Evolutionary conservation across 306 rosid genomes (phyloP).

Genomic region (Cucurbita ficifolia): DNA sequence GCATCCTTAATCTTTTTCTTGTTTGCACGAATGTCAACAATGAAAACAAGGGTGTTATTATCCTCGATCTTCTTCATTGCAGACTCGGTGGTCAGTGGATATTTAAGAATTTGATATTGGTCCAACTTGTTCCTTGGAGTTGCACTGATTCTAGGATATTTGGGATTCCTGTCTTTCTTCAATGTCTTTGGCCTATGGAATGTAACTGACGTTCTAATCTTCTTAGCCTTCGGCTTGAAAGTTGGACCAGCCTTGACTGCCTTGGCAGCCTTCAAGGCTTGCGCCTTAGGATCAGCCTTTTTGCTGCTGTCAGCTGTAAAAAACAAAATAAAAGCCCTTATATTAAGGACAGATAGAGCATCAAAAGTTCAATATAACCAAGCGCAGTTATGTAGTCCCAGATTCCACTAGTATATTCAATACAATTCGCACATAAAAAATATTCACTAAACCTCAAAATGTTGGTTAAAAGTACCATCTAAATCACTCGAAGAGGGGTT

Average conservation of each 20-base stretch:
- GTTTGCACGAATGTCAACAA: constrained; percentile 75
- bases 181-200: constrained; percentile 8
- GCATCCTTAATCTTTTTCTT: constrained; percentile 33
- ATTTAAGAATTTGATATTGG: constrained; percentile 75
- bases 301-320: neutral
- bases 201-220: constrained; percentile 6
- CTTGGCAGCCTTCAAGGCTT: constrained; percentile 9
- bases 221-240: constrained; percentile 4
- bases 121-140: constrained; percentile 84
- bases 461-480: neutral
- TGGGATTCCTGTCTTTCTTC: constrained; percentile 18
- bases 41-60: constrained; percentile 29
- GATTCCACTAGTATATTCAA: neutral
- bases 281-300: constrained; percentile 3
- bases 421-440: neutral
- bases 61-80: constrained; percentile 10
- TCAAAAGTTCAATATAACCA: neutral
- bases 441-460: neutral
- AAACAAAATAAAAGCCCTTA: neutral
- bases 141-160: constrained; percentile 74
- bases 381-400: neutral
- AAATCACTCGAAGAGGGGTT: neutral
- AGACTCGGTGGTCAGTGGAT: constrained; percentile 69
- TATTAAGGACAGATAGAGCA: neutral
- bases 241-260: constrained; percentile 6